phyloP scores from a whole-genome alignment of 495 filamentous ascomycete genomes.

The Tuber magnatum region DNA sequence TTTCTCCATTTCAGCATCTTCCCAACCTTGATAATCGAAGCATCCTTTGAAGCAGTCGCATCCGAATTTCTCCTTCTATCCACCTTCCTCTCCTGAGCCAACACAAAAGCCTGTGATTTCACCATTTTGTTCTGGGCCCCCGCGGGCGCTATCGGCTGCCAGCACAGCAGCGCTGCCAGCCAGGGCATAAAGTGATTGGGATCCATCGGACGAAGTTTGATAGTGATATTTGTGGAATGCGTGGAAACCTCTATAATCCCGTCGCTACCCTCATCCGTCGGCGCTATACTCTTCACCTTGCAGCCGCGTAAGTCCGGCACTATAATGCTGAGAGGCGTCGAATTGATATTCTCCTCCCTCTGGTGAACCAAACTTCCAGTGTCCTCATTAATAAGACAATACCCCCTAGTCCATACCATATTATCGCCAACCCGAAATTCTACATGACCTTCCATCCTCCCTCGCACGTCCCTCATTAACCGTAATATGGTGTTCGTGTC shows the following conservation, averaged over 20 bases:
- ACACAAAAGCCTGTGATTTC: slow-evolving; percentile 52
- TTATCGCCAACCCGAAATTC: slow-evolving; percentile 55
- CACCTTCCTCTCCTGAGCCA: slow-evolving; percentile 50
- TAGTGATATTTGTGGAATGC: slow-evolving; percentile 58
- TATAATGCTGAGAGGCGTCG: slow-evolving; percentile 46
- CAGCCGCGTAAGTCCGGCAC: slow-evolving; percentile 84
- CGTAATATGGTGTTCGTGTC: slow-evolving; percentile 58
- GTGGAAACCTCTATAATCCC: slow-evolving; percentile 71
- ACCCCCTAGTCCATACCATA: slow-evolving; percentile 54
- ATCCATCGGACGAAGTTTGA: slow-evolving; percentile 67
- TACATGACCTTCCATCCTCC: slow-evolving; percentile 62
- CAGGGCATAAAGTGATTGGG: slow-evolving; percentile 77
- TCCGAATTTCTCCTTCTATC: slow-evolving; percentile 55
- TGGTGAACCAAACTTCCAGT: slow-evolving; percentile 60
- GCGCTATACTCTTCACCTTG: slow-evolving; percentile 62
- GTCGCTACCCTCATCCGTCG: slow-evolving; percentile 56
- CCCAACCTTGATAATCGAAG: slow-evolving; percentile 92
- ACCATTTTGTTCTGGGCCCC: slow-evolving; percentile 67
- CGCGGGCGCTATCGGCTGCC: slow-evolving; percentile 80
- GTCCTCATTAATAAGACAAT: slow-evolving; percentile 62
- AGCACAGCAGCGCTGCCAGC: slow-evolving; percentile 87
- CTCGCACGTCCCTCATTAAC: slow-evolving; percentile 62
- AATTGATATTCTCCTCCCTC: slow-evolving; percentile 47
- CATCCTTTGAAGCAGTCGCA: slow-evolving; percentile 59
- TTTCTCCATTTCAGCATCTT: slow-evolving; percentile 89